Evolutionary conservation across 805 yeast genomes (phyloP), one percentile per base, ranked within the genome.

Genomic region (Suhomyces kilbournensis): DNA sequence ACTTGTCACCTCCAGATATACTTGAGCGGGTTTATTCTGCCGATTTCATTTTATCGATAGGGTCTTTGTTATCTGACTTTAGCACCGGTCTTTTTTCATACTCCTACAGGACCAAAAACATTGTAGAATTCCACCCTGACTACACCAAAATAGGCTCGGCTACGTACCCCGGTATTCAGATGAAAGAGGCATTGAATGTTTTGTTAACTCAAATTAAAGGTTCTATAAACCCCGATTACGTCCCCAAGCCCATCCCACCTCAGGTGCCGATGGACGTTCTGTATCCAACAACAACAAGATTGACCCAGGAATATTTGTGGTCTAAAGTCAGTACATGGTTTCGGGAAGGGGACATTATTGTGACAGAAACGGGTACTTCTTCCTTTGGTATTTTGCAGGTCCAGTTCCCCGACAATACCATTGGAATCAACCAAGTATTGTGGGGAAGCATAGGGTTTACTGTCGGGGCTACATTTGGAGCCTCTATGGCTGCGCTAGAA

Each of bases 371-470:
- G 19, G 74, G 74, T 48, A 69, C 74, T 12, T 66, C 73, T 14
- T 64, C 71, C 3, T 69, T 69, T 51, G 74, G 74, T 48, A 68
- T 69, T 19, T 55, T 69, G 40, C 73, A 69, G 58, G 59, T 70
- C 15, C 51, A 58, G 34, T 68, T 57, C 54, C 74, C 74, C 15
- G 60, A 62, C 49, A 58, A 67, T 47, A 55, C 66, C 19, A 56
- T 66, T 22, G 73, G 73, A 30, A 69, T 69, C 44, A 65, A 69
- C 17, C 74, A 69, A 51, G 69, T 69, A 6, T 63, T 69, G 52
- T 69, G 70, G 68, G 74, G 74, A 10, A 67, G 71, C 17, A 69
- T 69, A 53, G 74, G 74, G 19, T 69, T 61, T 54, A 59, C 73
- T 1, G 72, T 69, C 10, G 74, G 74, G 19, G 64, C 73, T 25